phyloP scores from a whole-genome alignment of 2,329 filamentous ascomycete species.

The Gremmenia infestans region DNA sequence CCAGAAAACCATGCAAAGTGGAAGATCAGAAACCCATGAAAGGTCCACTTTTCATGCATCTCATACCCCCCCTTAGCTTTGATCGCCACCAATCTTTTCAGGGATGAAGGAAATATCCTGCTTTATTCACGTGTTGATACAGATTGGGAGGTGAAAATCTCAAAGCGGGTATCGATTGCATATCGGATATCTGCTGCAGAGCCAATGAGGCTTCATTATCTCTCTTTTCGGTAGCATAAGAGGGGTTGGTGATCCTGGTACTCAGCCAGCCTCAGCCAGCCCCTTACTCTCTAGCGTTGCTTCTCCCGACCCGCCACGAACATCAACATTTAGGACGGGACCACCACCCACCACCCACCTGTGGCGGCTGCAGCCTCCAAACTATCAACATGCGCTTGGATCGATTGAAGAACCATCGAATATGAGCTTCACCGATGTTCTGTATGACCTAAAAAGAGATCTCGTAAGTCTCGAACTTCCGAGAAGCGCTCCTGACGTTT shows the following conservation, averaged over 20 bases:
- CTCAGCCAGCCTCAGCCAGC: neutral
- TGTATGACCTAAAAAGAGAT: neutral
- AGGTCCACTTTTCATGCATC: too few relatives aligned
- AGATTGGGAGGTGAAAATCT: too few relatives aligned
- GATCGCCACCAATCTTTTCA: too few relatives aligned
- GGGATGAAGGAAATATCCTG: too few relatives aligned
- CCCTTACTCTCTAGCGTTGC: neutral
- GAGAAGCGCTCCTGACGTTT: neutral
- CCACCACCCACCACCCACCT: neutral
- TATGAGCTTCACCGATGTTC: neutral
- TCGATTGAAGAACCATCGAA: neutral
- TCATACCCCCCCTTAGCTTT: too few relatives aligned
- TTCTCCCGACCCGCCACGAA: neutral
- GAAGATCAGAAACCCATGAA: too few relatives aligned
- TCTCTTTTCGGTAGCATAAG: neutral
- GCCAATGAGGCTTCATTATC: neutral
- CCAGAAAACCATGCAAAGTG: too few relatives aligned
- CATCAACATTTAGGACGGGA: constrained; percentile 2
- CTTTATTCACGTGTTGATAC: too few relatives aligned
- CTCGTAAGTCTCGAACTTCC: constrained; percentile 1
- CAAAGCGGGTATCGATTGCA: neutral
- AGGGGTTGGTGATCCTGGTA: neutral
- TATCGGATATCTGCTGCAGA: neutral
- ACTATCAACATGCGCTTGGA: neutral
- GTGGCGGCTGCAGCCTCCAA: neutral